Conservation (phyloP, 140 eudicot genomes). For the Bidens hawaiensis region DNA sequence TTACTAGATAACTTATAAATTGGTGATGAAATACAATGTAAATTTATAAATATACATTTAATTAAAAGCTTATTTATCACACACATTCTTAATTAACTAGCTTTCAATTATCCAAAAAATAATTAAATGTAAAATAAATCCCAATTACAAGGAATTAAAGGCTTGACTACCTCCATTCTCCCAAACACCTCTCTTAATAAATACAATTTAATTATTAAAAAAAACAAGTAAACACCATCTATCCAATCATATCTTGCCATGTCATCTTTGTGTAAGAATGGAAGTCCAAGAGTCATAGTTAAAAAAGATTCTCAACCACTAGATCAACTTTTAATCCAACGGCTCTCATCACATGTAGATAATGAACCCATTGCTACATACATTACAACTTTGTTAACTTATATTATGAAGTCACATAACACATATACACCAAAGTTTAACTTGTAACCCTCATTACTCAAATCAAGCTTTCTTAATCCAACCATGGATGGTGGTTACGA, state of each 20-base stretch:
- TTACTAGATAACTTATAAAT: too few relatives aligned
- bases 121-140: too few relatives aligned
- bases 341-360: slow-evolving; percentile 15
- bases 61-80: too few relatives aligned
- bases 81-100: too few relatives aligned
- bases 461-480: background rate
- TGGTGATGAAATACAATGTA: too few relatives aligned
- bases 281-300: slow-evolving; percentile 36
- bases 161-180: slow-evolving; percentile 35
- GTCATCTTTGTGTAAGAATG: background rate
- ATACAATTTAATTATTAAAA: background rate
- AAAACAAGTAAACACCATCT: background rate
- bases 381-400: slow-evolving; percentile 27
- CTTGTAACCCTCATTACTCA: slow-evolving; percentile 28
- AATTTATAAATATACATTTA: too few relatives aligned
- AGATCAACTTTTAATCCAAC: slow-evolving; percentile 32
- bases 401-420: slow-evolving; percentile 9
- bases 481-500: slow-evolving; percentile 35
- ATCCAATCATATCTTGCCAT: slow-evolving; percentile 25
- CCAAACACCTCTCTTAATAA: slow-evolving; percentile 28
- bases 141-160: slow-evolving; percentile 23
- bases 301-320: slow-evolving; percentile 26
- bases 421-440: slow-evolving; percentile 18
- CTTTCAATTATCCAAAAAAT: too few relatives aligned
- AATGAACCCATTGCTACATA: slow-evolving; percentile 2